Evolutionary conservation across 208 protist species (phyloP), one percentile per base, ranked within the genome.

Genomic region (Leishmania aethiopica): DNA sequence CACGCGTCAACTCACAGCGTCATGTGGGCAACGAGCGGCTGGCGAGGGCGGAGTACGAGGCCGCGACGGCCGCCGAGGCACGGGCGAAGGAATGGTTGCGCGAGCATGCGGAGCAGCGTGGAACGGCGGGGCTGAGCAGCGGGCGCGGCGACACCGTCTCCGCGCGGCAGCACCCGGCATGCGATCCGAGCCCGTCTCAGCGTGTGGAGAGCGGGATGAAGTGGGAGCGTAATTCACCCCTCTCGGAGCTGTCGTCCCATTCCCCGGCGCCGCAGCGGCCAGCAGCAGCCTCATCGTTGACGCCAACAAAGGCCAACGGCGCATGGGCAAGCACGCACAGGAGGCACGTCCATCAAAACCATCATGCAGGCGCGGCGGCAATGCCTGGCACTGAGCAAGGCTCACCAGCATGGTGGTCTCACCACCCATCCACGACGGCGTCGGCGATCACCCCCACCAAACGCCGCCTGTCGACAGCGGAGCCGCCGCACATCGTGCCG

Each of bases 1-100:
- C 72, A 28, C 72, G 72, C 47, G 53, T 66, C 17, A 28, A 73
- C 72, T 75, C 28, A 15, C 70, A 19, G 42, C 80, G 80, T 15
- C 19, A 59, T 22, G 45, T 47, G 3, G 62, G 47, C 35, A 72
- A 69, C 32, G 80, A 71, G 19, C 57, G 60, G 45, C 60, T 51
- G 2, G 80, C 73, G 53, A 78, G 25, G 64, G 80, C 80, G 32
- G 73, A 75, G 73, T 78, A 78, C 73, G 74, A 78, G 47, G 73
- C 80, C 32, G 80, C 80, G 22, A 73, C 80, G 47, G 45, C 76
- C 10, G 60, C 72, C 25, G 74, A 79, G 42, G 53, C 47, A 25
- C 28, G 28, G 40, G 74, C 64, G 1, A 78, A 47, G 15, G 74
- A 28, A 47, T 59, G 47, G 75, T 19, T 28, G 53, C 62, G 51